These are phyloP conservation scores for Solidago caesia DNA, from an alignment of 129 eudicot genomes.

Conservation along the genomic window DNA sequence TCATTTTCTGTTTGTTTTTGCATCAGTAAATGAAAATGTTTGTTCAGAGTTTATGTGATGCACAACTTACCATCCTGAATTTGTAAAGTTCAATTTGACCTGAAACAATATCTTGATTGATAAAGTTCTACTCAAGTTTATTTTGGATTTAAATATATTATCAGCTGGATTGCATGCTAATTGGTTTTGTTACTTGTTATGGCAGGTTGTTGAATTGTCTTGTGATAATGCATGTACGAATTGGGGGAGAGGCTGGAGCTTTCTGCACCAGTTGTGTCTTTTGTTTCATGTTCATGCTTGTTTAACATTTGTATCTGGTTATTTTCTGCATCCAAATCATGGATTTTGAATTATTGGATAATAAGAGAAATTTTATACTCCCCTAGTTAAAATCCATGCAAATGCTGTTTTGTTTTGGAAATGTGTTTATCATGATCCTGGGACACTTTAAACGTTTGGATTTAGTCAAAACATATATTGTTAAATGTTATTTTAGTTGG, in stretches of 20 bases:
- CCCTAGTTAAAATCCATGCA: background rate
- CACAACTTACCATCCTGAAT: background rate
- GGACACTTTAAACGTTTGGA: no score
- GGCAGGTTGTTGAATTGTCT: background rate
- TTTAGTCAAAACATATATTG: no score
- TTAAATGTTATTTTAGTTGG: no score
- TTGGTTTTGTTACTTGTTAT: background rate
- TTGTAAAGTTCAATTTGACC: background rate
- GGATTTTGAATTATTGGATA: constrained; percentile 10
- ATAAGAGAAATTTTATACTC: background rate
- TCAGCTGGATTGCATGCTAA: background rate
- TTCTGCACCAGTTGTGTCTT: constrained; percentile 3
- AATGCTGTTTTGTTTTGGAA: background rate
- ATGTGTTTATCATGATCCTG: background rate
- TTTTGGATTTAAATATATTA: background rate
- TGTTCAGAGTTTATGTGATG: background rate
- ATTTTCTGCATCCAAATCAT: background rate
- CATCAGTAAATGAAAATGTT: background rate
- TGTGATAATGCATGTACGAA: constrained; percentile 3
- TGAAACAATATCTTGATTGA: background rate
- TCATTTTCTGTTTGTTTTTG: background rate
- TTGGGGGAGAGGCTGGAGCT: constrained; percentile 12
- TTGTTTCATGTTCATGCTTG: constrained; percentile 13
- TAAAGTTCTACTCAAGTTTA: background rate
- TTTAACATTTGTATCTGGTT: constrained; percentile 1